These are phyloP conservation scores for Eimeria sp. DNA, from an alignment of 169 alveolate species.

Conservation along the genomic window DNA sequence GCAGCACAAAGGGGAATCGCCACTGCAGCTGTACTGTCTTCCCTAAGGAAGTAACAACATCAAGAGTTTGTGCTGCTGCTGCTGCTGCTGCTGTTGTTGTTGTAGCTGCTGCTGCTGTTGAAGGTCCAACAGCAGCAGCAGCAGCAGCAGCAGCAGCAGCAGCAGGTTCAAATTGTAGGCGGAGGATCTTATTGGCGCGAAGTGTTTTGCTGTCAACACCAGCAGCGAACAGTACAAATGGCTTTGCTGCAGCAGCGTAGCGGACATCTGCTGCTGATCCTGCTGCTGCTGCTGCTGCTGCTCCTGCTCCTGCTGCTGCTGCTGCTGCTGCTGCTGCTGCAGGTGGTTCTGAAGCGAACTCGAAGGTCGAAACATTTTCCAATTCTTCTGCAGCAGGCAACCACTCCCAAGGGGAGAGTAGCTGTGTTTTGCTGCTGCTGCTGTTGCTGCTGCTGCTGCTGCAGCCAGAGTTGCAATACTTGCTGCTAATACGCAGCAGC, in stretches of 20 bases:
- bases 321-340: background rate
- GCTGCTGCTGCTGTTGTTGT: background rate
- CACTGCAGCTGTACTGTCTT: background rate
- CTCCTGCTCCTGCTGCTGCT: background rate
- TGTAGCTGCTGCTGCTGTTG: background rate
- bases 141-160: too few species aligned
- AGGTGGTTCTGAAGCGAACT: background rate
- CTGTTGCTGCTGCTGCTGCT: slow-evolving; percentile 7
- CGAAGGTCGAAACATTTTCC: background rate
- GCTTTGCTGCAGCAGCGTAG: too few species aligned
- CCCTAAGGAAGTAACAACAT: background rate
- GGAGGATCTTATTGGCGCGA: background rate
- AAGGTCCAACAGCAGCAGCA: too few species aligned
- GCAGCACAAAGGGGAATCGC: slow-evolving; percentile 5
- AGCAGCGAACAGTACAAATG: background rate
- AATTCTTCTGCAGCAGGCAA: background rate
- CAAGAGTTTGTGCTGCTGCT: background rate
- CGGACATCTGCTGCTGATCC: background rate
- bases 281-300: background rate
- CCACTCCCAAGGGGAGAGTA: slow-evolving; percentile 30
- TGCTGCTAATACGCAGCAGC: slow-evolving; percentile 4
- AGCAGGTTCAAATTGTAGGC: background rate
- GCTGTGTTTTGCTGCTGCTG: background rate
- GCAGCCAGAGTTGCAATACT: background rate
- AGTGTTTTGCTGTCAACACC: background rate